Percentiles rank a stretch among this genome's conserved stretches.
Evolutionary conservation across 2,329 filamentous ascomycete species (phyloP).

Genomic region (Fusarium subtropicale): DNA sequence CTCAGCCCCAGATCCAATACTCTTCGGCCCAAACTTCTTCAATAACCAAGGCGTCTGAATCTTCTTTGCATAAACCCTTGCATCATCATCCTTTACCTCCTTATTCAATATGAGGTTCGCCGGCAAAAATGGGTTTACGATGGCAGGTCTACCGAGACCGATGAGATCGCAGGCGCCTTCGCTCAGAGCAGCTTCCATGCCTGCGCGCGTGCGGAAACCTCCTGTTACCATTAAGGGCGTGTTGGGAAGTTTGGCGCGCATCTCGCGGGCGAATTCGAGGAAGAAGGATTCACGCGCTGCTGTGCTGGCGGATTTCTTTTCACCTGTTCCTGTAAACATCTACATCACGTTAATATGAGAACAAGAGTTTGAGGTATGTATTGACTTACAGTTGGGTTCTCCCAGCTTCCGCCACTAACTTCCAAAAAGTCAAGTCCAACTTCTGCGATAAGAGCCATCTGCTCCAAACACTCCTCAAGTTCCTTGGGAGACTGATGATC

Average conservation of each 20-base stretch:
- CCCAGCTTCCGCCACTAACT: slow-evolving; percentile 72
- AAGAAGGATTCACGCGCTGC: slow-evolving; percentile 74
- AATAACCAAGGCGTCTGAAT: slow-evolving; percentile 32
- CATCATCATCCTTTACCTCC: slow-evolving; percentile 32
- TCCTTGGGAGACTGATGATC: slow-evolving; percentile 61
- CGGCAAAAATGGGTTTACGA: slow-evolving; percentile 54
- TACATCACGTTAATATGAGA: slow-evolving; percentile 20
- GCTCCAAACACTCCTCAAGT: slow-evolving; percentile 66
- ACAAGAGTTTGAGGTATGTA: background rate
- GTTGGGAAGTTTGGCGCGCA: slow-evolving; percentile 58
- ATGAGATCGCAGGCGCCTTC: slow-evolving; percentile 56
- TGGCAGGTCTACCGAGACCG: slow-evolving; percentile 55
- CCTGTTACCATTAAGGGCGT: slow-evolving; percentile 69
- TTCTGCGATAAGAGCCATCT: slow-evolving; percentile 62
- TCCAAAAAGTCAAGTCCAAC: slow-evolving; percentile 74
- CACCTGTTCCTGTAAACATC: slow-evolving; percentile 51
- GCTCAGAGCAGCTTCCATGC: slow-evolving; percentile 56
- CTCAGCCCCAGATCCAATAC: slow-evolving; percentile 36
- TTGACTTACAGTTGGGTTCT: slow-evolving; percentile 60
- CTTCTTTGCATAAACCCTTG: slow-evolving; percentile 15
- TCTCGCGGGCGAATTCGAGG: slow-evolving; percentile 70
- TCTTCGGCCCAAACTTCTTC: slow-evolving; percentile 29
- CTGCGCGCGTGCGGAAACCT: slow-evolving; percentile 65
- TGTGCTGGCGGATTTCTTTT: slow-evolving; percentile 52
- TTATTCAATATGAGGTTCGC: slow-evolving; percentile 41